Evolutionary conservation across 805 yeast species (phyloP), one percentile per base, ranked within the genome.

Genomic region (Sugiyamaella chiloensis): DNA sequence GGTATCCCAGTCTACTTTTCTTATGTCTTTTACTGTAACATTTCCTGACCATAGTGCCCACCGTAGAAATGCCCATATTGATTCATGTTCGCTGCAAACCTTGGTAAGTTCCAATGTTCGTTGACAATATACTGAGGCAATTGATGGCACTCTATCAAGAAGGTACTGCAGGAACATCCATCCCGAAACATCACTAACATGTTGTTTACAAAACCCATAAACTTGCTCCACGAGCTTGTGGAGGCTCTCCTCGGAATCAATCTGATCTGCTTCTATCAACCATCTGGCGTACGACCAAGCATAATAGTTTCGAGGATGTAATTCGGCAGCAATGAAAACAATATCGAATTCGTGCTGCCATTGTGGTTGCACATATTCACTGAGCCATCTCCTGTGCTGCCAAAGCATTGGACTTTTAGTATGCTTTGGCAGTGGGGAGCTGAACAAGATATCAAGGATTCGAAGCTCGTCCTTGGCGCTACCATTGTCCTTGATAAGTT

Each of bases 241-340:
- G 46, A 55, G 40, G n/a, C n/a, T n/a, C 60, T 41, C 24, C 23
- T n/a, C 48, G 21, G 26, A 32, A 29, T 21, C 36, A 8, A 43
- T 32, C 8, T 40, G 20, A 14, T 47, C 45, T 11, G 27, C 39
- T 32, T 23, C 40, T 24, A 58, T 40, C 16, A 64, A 44, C 61
- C 66, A 61, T 24, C 73, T 60, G 3, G 73, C 62, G 48, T 68
- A 63, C n/a, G 62, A 56, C 69, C 75, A 68, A 0, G 80, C 78
- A 46, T 76, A 76, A 55, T 77, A 77, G 56, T 75, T 78, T 36
- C 67, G 56, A 7, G 71, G 72, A 53, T 77, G 82, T 9, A 58
- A 50, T 20, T 50, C 57, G 0, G 69, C 68, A 0, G 81, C 72
- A 6, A 41, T 42, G 1, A 63, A 46, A 1, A 75, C 64, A 1